Base-by-base conservation (phyloP, 345 rosid species). In the Camelina laxa region DNA sequence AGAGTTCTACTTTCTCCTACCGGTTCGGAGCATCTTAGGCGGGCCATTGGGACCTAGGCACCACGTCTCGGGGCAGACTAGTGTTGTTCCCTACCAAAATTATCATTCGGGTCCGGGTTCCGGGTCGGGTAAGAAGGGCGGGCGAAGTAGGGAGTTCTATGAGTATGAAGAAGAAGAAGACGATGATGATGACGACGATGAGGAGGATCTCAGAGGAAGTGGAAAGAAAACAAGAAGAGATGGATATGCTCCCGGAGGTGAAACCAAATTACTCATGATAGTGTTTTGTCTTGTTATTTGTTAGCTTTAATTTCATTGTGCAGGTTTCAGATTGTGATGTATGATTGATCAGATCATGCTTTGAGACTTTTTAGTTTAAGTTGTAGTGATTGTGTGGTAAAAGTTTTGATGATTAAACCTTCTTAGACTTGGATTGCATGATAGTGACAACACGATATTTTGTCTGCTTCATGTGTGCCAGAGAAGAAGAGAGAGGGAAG, bases 401-500 rank as follows among this genome's bases (percentile, higher is more conserved):
- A 33, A 33, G 9, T 33, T 33, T 33, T 31, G 35, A 9, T 30
- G 54, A 39, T 54, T 9, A 3, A 2, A 39, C 3, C 48, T 60
- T 67, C 6, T 41, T 39, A 13, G 30, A 39, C 36, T 67, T 50
- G 27, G 27, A 41, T 50, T 50, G 48, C 13, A 3, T 61, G 16
- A 44, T 75, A 41, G 6, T 41, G 45, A 13, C 42, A 11, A 12
- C 42, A 11, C 42, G 42, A 38, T 11, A 27, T 27, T 0, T 27
- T 54, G 21, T 67, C 16, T 58, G 65, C 13, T 87, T 59, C 41
- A 36, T 85, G 45, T 76, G 80, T 76, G 69, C 9, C 70, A 60
- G 98, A 95, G 81, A 95, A 90, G 83, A 95, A 92, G 82, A 84
- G 84, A 56, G 97, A 95, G 15, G 93, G 88, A 70, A 82, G 96